These are phyloP conservation scores for Chiua sp. DNA, from an alignment of 1,284 basidiomycete species.

Conservation along the genomic window DNA sequence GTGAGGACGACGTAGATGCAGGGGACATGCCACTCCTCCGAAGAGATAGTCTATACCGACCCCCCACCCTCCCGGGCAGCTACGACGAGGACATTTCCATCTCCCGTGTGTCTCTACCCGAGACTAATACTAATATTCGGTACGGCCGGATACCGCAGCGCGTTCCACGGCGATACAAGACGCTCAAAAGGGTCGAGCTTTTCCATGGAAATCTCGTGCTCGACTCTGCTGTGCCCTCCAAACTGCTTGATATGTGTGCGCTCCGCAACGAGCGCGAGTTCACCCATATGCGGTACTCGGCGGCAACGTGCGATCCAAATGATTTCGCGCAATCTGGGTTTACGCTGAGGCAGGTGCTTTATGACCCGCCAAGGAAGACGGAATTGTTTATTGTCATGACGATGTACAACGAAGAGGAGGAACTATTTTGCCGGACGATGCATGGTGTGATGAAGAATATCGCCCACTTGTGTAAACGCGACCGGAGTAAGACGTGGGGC, in stretches of 20 bases:
- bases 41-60: slow-evolving; percentile 43
- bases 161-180: slow-evolving; percentile 87
- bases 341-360: slow-evolving; percentile 81
- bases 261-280: slow-evolving; percentile 86
- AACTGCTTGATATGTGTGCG: slow-evolving; percentile 81
- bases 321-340: slow-evolving; percentile 84
- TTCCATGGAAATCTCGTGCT: slow-evolving; percentile 92
- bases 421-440: slow-evolving; percentile 86
- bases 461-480: slow-evolving; percentile 81
- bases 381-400: slow-evolving; percentile 88
- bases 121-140: slow-evolving; percentile 66
- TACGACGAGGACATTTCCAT: slow-evolving; percentile 47
- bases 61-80: slow-evolving; percentile 46
- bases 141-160: slow-evolving; percentile 90
- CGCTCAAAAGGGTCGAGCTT: slow-evolving; percentile 88
- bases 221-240: slow-evolving; percentile 86
- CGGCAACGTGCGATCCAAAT: slow-evolving; percentile 94
- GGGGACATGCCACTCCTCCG: slow-evolving; percentile 71
- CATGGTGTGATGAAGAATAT: slow-evolving; percentile 93
- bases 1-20: slow-evolving; percentile 45
- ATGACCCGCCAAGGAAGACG: slow-evolving; percentile 84
- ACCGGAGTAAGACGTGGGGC: slow-evolving; percentile 92
- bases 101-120: slow-evolving; percentile 44
- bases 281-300: slow-evolving; percentile 93
- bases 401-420: slow-evolving; percentile 83